A percentile compares a stretch with the other conserved stretches of the same genome.
Conservation (phyloP, 129 eudicot genomes). For the Saposhnikovia divaricata region DNA sequence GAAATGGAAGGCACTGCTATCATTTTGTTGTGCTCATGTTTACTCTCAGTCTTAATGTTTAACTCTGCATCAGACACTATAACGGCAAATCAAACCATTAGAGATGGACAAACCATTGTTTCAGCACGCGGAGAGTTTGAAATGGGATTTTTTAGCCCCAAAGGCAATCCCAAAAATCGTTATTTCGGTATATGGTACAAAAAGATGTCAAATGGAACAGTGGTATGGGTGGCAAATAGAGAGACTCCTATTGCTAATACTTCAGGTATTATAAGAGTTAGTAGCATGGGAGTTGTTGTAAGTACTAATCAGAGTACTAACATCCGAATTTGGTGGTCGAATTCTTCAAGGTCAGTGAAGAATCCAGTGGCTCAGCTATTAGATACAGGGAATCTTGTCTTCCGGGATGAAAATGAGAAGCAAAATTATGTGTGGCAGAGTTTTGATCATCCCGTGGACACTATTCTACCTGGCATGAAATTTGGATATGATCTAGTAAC, state of each 20-base stretch:
- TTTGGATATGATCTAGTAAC: neutral
- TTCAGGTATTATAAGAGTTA: no score
- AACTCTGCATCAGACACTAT: neutral
- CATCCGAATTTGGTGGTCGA: no score
- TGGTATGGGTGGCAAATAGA: no score
- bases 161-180: neutral
- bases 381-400: no score
- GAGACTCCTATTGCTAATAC: no score
- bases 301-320: no score
- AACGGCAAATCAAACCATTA: neutral
- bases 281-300: no score
- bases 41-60: neutral
- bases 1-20: neutral
- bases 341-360: no score
- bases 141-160: neutral
- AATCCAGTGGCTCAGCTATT: no score
- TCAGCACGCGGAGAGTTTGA: constrained; percentile 2
- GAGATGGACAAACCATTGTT: neutral
- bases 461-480: constrained; percentile 8
- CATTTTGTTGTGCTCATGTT: neutral
- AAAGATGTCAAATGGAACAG: neutral
- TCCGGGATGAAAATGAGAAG: no score
- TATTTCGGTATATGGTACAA: constrained; percentile 10
- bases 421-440: no score
- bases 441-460: no score